Evolutionary conservation across 2,329 filamentous ascomycete species (phyloP), one percentile per base, ranked within the genome.

Genomic region (Tricladium varicosporioides): DNA sequence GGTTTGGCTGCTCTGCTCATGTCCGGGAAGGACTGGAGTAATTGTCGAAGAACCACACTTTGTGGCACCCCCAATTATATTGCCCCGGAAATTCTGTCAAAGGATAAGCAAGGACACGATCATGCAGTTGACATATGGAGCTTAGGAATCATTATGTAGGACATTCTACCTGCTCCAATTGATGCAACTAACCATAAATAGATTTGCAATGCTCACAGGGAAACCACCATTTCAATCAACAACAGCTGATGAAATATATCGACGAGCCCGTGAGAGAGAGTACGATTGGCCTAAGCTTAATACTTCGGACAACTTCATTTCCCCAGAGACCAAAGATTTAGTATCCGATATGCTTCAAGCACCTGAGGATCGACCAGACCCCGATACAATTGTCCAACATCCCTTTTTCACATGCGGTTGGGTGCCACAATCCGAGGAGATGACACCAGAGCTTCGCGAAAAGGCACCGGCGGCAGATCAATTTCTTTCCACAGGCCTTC

Each of bases 81-180:
- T 65, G 94, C 94, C 0, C 94, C 94, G 0, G 94, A 99, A 70
- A 96, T 99, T 60, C 76, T 99, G 51, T 91, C 96, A 69, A 96
- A 94, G 78, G 91, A 89, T 33, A 94, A 91, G 70, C 91, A 93
- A 67, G 94, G 94, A 0, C 94, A 99, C 71, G 94, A 96, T 64
- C 92, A 97, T 71, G 96, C 95, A 78, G 94, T 99, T 2, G 94
- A 99, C 71, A 90, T 99, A 55, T 99, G 95, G 95, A 96, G 93
- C 46, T 80, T 99, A 70, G 94, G 95, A 16, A 94, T 99, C 64
- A 99, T 99, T 71, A 92, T 95, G 86, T 92, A 77, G 77, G 85
- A 67, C 27, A 36, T 32, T 19, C 33, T 42, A 18, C 33, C 18
- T 5, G 14, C 31, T 27, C 33, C 59, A 54, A 60, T 62, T 68